Evolutionary conservation across 148 eudicot species (phyloP).

Genomic region (Fagopyrum tataricum): DNA sequence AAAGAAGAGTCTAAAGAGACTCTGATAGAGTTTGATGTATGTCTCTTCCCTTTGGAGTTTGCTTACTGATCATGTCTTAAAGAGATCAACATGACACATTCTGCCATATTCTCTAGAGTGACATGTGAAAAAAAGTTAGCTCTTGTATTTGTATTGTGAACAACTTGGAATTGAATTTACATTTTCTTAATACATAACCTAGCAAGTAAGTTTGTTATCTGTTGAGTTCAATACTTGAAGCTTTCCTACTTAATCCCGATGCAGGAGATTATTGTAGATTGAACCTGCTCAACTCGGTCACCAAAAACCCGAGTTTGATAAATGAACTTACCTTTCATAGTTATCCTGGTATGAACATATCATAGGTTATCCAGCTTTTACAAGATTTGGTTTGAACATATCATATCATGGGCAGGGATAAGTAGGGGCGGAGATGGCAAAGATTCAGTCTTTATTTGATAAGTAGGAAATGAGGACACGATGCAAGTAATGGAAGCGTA

Average conservation of each 20-base stretch:
- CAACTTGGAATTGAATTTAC: not conserved
- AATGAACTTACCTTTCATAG: not conserved
- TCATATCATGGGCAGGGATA: too few relatives aligned
- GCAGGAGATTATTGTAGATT: too few relatives aligned
- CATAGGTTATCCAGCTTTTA: not conserved
- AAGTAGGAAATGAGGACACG: too few relatives aligned
- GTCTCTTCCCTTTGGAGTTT: constrained; percentile 4
- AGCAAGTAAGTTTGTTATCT: too few relatives aligned
- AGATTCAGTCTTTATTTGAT: too few relatives aligned
- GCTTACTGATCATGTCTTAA: not conserved
- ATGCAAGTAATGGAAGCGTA: too few relatives aligned
- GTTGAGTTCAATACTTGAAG: too few relatives aligned
- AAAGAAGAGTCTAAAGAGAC: constrained; percentile 83
- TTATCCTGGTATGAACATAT: not conserved
- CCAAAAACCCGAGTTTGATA: not conserved
- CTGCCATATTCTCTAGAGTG: not conserved
- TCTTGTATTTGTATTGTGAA: not conserved
- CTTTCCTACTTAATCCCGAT: too few relatives aligned
- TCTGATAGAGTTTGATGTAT: constrained; percentile 54
- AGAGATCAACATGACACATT: constrained; percentile 4
- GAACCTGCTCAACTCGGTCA: too few relatives aligned
- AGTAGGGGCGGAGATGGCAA: too few relatives aligned
- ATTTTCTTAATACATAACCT: not conserved
- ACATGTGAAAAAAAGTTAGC: not conserved
- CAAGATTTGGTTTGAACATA: too few relatives aligned